phyloP scores from a whole-genome alignment of 1,139 yeast species.

The Kodamaea sp. region DNA sequence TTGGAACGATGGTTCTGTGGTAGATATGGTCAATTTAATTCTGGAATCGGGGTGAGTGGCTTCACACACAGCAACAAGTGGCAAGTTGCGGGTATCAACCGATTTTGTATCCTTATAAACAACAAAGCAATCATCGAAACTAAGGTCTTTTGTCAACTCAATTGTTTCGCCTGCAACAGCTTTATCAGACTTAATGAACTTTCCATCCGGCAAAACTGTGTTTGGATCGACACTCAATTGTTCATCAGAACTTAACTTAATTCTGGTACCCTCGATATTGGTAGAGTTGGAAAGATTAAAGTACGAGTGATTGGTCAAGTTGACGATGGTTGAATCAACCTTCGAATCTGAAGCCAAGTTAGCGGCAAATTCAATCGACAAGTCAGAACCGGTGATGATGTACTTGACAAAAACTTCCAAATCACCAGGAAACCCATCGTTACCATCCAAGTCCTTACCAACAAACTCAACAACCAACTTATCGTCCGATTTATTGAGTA shows the following conservation, averaged over 20 bases:
- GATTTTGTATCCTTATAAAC: slow-evolving; percentile 28
- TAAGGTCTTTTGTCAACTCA: slow-evolving; percentile 22
- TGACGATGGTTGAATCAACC: slow-evolving; percentile 47
- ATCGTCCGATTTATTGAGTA: slow-evolving; percentile 30
- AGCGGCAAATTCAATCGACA: slow-evolving; percentile 49
- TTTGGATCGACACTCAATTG: slow-evolving; percentile 37
- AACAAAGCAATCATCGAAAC: slow-evolving; percentile 53
- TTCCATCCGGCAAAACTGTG: slow-evolving; percentile 51
- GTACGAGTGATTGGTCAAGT: slow-evolving; percentile 64
- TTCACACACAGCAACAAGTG: slow-evolving; percentile 37
- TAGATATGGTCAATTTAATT: slow-evolving; percentile 39
- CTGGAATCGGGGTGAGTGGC: slow-evolving; percentile 48
- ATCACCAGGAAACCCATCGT: slow-evolving; percentile 55
- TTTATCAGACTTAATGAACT: slow-evolving; percentile 24
- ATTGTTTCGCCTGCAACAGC: slow-evolving; percentile 26
- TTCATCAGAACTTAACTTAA: slow-evolving; percentile 26
- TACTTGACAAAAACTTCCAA: slow-evolving; percentile 44
- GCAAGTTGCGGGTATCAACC: slow-evolving; percentile 42
- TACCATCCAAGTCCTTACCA: slow-evolving; percentile 43
- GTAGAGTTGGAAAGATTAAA: slow-evolving; percentile 38
- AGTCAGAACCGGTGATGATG: slow-evolving; percentile 26
- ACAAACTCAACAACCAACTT: slow-evolving; percentile 38
- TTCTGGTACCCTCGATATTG: slow-evolving; percentile 33
- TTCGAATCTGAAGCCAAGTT: slow-evolving; percentile 30
- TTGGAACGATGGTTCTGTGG: slow-evolving; percentile 71